These are phyloP conservation scores for Malus asiatica DNA, from an alignment of 306 rosid genomes.

Conservation along the genomic window DNA sequence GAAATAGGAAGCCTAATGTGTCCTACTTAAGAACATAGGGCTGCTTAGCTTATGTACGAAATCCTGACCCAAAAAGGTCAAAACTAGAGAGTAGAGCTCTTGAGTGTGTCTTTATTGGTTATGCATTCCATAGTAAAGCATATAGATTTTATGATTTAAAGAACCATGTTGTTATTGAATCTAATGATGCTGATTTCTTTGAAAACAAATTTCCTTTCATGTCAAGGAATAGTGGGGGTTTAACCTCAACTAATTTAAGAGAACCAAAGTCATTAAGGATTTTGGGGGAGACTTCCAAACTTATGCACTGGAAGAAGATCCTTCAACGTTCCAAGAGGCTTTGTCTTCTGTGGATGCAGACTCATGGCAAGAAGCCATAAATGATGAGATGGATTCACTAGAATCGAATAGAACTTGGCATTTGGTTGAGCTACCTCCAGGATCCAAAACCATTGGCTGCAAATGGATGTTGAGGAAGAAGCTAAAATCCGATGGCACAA, in stretches of 20 bases:
- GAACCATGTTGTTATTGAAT: background rate
- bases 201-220: background rate
- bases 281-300: background rate
- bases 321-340: background rate
- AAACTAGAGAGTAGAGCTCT: background rate
- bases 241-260: background rate
- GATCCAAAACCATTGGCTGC: background rate
- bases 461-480: background rate
- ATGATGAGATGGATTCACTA: background rate
- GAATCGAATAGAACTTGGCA: background rate
- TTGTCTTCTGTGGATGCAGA: background rate
- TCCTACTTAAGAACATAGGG: background rate
- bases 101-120: conserved; percentile 1
- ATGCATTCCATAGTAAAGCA: background rate
- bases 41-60: background rate
- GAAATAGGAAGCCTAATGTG: background rate
- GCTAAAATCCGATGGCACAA: background rate
- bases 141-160: background rate
- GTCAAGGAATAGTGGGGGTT: background rate
- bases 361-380: background rate
- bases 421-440: background rate
- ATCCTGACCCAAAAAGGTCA: background rate
- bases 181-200: background rate
- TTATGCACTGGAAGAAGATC: background rate
- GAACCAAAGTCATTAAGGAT: background rate